Conservation (phyloP, 768 basidiomycete species). For the Podaxis carcinomalis region DNA sequence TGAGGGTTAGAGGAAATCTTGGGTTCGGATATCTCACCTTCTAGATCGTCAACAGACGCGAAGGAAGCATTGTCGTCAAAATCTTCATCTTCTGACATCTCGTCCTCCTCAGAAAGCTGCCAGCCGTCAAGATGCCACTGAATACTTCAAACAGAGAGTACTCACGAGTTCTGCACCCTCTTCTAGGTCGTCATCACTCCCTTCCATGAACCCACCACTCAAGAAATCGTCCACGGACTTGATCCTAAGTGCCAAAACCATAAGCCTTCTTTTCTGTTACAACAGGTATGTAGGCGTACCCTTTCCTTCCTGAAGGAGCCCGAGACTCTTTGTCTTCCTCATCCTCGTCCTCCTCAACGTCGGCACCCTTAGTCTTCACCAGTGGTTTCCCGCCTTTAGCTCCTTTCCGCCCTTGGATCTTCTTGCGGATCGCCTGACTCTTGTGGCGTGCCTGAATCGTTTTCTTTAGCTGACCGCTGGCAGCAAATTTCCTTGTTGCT, state of each 20-base stretch:
- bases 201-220: slow-evolving; percentile 68
- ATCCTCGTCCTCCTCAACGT: slow-evolving; percentile 30
- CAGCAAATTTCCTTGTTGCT: slow-evolving; percentile 82
- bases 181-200: slow-evolving; percentile 45
- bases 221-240: slow-evolving; percentile 80
- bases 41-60: slow-evolving; percentile 75
- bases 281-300: background rate
- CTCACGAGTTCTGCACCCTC: slow-evolving; percentile 20
- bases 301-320: background rate
- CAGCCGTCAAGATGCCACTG: slow-evolving; percentile 4
- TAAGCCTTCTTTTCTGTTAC: background rate
- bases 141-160: background rate
- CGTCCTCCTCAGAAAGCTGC: slow-evolving; percentile 21
- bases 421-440: slow-evolving; percentile 71
- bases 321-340: slow-evolving; percentile 24
- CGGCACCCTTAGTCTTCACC: slow-evolving; percentile 26
- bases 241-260: slow-evolving; percentile 31
- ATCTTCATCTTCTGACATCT: slow-evolving; percentile 34
- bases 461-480: slow-evolving; percentile 85
- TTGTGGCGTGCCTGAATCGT: slow-evolving; percentile 82
- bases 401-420: slow-evolving; percentile 57
- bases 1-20: background rate
- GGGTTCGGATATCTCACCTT: slow-evolving; percentile 28
- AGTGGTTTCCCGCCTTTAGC: slow-evolving; percentile 30
- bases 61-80: slow-evolving; percentile 61